These are phyloP conservation scores for Claviceps citrina DNA, from an alignment of 2,329 filamentous ascomycete genomes.

Conservation along the genomic window DNA sequence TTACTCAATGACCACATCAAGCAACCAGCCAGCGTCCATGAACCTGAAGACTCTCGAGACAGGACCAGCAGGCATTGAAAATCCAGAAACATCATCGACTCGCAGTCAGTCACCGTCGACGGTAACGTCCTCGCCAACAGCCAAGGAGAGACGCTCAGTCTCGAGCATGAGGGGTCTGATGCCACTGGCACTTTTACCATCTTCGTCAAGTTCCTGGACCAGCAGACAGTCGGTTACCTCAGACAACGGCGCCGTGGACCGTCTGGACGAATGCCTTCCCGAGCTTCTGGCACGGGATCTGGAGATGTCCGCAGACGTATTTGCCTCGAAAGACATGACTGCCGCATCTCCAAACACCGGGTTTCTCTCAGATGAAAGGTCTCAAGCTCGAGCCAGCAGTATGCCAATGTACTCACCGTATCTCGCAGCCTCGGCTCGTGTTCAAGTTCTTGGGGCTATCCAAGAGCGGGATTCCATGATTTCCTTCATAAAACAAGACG, in stretches of 20 bases:
- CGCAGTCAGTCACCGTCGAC: conserved; percentile 6
- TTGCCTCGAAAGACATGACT: conserved; percentile 36
- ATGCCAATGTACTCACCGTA: conserved; percentile 12
- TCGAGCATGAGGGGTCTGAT: conserved; percentile 25
- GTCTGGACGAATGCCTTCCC: conserved; percentile 31
- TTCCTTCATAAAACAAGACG: conserved; percentile 17
- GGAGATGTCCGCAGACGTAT: conserved; percentile 31
- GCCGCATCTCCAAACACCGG: conserved; percentile 29
- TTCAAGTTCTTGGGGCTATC: conserved; percentile 20
- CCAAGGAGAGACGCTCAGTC: conserved; percentile 19
- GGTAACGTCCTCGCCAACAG: conserved; percentile 9
- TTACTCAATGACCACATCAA: conserved; percentile 5
- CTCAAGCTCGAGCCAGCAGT: conserved; percentile 7
- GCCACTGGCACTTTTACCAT: conserved; percentile 20
- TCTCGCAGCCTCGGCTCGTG: conserved; percentile 15
- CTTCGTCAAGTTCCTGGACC: conserved; percentile 12
- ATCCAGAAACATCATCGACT: neutral
- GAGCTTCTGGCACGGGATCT: conserved; percentile 41
- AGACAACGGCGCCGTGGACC: conserved; percentile 16
- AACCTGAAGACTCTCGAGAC: conserved; percentile 2
- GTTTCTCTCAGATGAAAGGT: conserved; percentile 18
- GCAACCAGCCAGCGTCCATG: conserved; percentile 3
- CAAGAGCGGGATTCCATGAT: conserved; percentile 22
- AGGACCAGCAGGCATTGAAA: neutral
- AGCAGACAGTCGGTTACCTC: conserved; percentile 8